Evolutionary conservation across 306 rosid genomes (phyloP).

Genomic region (Pueraria montana): DNA sequence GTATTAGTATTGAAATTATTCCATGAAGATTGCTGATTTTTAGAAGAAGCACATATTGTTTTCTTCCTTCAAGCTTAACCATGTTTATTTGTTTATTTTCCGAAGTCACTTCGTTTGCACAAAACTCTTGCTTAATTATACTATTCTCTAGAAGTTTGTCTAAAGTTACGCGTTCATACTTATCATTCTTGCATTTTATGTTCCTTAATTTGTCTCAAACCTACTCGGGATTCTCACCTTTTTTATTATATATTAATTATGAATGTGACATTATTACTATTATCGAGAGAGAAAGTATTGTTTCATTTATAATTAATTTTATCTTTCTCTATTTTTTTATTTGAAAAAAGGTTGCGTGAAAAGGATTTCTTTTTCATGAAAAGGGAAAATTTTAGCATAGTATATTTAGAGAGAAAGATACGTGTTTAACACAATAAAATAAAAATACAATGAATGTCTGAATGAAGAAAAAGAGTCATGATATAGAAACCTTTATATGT

Average conservation of each 20-base stretch:
- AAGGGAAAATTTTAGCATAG: neutral
- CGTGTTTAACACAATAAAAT: neutral
- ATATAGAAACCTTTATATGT: too few species aligned
- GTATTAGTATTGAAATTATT: slow-evolving; percentile 7
- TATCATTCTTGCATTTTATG: slow-evolving; percentile 41
- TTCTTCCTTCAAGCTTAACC: slow-evolving; percentile 36
- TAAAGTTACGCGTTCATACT: slow-evolving; percentile 27
- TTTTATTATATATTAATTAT: neutral
- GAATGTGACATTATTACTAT: neutral
- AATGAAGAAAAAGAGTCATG: neutral
- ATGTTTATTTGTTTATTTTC: slow-evolving; percentile 30
- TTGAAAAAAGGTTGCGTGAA: neutral
- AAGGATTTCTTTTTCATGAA: neutral
- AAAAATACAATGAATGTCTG: neutral
- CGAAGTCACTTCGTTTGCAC: slow-evolving; percentile 34
- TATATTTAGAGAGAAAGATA: neutral
- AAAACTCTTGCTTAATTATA: slow-evolving; percentile 36
- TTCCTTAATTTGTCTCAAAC: neutral
- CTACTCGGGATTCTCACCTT: neutral
- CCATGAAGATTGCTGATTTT: slow-evolving; percentile 19
- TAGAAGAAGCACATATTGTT: neutral
- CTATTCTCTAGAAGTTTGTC: slow-evolving; percentile 26
- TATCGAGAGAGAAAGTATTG: neutral
- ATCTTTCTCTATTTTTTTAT: neutral
- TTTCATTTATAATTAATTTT: neutral